Evolutionary conservation across 2,329 filamentous ascomycete species (phyloP), one percentile per base, ranked within the genome.

Genomic region (Pseudopyrenochaeta lycopersici): DNA sequence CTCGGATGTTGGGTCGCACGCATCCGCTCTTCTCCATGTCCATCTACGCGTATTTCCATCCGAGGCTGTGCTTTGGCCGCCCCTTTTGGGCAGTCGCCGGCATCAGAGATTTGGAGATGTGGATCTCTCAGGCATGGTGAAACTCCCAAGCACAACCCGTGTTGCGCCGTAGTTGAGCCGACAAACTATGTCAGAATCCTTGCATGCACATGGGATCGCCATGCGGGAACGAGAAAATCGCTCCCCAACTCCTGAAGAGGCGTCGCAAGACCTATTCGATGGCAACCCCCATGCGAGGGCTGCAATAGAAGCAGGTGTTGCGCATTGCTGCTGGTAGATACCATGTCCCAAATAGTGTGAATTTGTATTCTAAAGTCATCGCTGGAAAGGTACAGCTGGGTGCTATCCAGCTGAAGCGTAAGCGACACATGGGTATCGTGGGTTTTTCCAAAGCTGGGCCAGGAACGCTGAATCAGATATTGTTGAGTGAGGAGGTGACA

Each of bases 341-440:
- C 33, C 12, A 17, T 15, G 3, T 5, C 4, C 33, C 4, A 36
- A 36, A 44, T n/a, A 15, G 21, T 23, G n/a, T 11, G 2, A 14
- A 18, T 6, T 44, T 44, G 41, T 31, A 44, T 18, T 44, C 27
- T 23, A 14, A 31, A 31, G 23, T 44, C 41, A 9, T 20, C 41
- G 27, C n/a, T 31, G 41, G 18, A 31, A 7, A n/a, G 38, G 38
- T 40, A 5, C 6, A 44, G 14, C 23, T 45, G 4, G 42, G 29
- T 9, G 21, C 27, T 45, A 32, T 32, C 20, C 20, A 23, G 43
- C 49, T 42, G 30, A 46, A 35, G 35, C 23, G 17, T 33, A 32
- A 43, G 36, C 21, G 10, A 31, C 31, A 36, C 49, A 52, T 52
- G 49, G 44, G 36, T 52, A 48, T 29, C 36, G 38, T 36, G 49